A percentile compares a stretch with the other conserved stretches of the same genome.
Conservation (phyloP, 768 basidiomycete genomes). For the Phylloporus scabripes region DNA sequence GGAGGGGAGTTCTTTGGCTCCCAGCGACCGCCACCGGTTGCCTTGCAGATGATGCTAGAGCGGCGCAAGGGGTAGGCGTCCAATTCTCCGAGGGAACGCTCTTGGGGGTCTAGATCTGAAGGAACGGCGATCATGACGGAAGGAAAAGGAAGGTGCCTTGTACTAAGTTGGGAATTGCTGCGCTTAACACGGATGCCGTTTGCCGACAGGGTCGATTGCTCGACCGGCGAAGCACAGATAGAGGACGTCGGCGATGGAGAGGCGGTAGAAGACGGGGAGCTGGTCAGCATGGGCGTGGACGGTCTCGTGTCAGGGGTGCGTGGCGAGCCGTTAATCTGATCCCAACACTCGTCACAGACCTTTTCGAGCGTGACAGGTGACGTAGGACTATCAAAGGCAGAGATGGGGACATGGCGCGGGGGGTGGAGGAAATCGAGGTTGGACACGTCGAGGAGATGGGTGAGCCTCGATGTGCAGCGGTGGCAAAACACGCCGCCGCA, state of each 20-base stretch:
- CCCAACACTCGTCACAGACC: slow-evolving; percentile 75
- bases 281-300: slow-evolving; percentile 36
- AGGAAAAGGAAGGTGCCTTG: slow-evolving; percentile 23
- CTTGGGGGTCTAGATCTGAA: slow-evolving; percentile 28
- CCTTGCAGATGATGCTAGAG: slow-evolving; percentile 67
- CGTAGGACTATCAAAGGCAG: slow-evolving; percentile 49
- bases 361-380: slow-evolving; percentile 55
- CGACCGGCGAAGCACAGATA: slow-evolving; percentile 31
- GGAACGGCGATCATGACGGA: slow-evolving; percentile 16
- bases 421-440: slow-evolving; percentile 66
- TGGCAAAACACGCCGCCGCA: slow-evolving; percentile 76
- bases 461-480: slow-evolving; percentile 53
- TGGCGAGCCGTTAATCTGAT: slow-evolving; percentile 60
- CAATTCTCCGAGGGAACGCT: slow-evolving; percentile 61
- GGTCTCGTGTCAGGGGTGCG: slow-evolving; percentile 37
- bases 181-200: slow-evolving; percentile 18
- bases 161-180: slow-evolving; percentile 27
- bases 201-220: slow-evolving; percentile 20
- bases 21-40: slow-evolving; percentile 77
- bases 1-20: slow-evolving; percentile 53
- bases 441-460: slow-evolving; percentile 67
- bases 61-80: slow-evolving; percentile 69
- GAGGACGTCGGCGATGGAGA: slow-evolving; percentile 31
- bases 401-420: slow-evolving; percentile 59
- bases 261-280: slow-evolving; percentile 27